Percentiles rank a stretch among this genome's conserved stretches.
These are phyloP conservation scores for Eremothecium coryli DNA, from an alignment of 1,139 yeast genomes.

Conservation along the genomic window DNA sequence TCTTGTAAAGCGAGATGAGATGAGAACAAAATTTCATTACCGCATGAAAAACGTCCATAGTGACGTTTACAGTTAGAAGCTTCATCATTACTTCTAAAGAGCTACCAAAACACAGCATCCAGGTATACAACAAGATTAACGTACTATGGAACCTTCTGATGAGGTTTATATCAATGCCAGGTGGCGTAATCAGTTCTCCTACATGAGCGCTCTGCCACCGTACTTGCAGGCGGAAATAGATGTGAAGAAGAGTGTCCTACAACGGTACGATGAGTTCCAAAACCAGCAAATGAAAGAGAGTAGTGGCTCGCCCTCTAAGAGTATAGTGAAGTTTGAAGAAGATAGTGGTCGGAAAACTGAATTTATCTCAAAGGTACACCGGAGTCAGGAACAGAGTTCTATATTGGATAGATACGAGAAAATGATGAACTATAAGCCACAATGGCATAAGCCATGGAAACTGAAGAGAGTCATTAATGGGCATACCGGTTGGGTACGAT, in stretches of 20 bases:
- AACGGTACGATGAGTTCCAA: slow-evolving; percentile 11
- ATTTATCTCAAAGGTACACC: slow-evolving; percentile 3
- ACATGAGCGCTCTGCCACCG: slow-evolving; percentile 20
- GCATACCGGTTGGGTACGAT: slow-evolving; percentile 87
- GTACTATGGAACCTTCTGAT: slow-evolving; percentile 12
- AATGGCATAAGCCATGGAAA: slow-evolving; percentile 59
- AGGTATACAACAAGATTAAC: too few relatives aligned
- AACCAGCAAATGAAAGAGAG: neutral
- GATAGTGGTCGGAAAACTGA: slow-evolving; percentile 6
- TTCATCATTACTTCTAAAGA: too few relatives aligned
- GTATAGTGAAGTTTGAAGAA: slow-evolving; percentile 3
- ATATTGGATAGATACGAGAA: slow-evolving; percentile 19
- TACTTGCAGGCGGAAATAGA: slow-evolving; percentile 22
- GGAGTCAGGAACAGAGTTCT: slow-evolving; percentile 9
- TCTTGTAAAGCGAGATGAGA: slow-evolving; percentile 3
- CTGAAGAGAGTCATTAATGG: slow-evolving; percentile 72
- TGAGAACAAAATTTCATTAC: slow-evolving; percentile 7
- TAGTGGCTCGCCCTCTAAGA: neutral
- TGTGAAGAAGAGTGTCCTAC: slow-evolving; percentile 11
- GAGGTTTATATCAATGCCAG: slow-evolving; percentile 20
- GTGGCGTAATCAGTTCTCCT: slow-evolving; percentile 26
- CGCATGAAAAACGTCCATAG: neutral
- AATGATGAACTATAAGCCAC: slow-evolving; percentile 31
- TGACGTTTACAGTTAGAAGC: neutral
- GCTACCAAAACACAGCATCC: too few relatives aligned